Evolutionary conservation across 2,329 filamentous ascomycete species (phyloP), one percentile per base, ranked within the genome.

Genomic region (Fusarium solani-melongenae): DNA sequence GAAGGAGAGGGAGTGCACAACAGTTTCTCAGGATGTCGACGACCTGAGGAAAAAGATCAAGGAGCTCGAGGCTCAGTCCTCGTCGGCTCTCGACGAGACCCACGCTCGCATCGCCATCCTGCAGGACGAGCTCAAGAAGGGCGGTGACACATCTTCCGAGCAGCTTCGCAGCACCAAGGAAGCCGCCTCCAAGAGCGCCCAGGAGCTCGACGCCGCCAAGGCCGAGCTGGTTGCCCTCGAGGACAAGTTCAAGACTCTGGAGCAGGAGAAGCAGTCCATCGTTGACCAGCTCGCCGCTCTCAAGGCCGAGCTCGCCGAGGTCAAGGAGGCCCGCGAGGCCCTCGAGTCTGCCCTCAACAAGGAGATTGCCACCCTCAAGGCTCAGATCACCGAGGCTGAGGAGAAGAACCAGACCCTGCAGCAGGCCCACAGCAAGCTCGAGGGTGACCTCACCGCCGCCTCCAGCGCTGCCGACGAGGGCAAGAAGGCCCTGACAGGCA

Each of bases 31-130:
- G 29, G 83, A 85, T 71, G 81, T 79, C 44, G 82, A 84, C 8
- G 76, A 80, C 22, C 73, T 85, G 55, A 82, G 81, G 39, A 77
- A 82, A 70, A 84, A 82, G 80, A 79, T 85, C 67, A 76, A 80
- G 66, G 78, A 81, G 55, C 78, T 84, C 51, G 79, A 80, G 64
- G 74, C 77, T 29, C 74, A 82, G 64, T 72, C 78, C 29, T 76
- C 79, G 34, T 66, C 74, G 6, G 72, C 80, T 17, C 76, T 81
- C 60, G 75, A 80, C 39, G 81, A 84, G 62, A 79, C 59, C 67
- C 76, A 82, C 57, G 74, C 80, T 64, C 78, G 80, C 61, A 75
- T 81, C 58, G 75, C 79, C 62, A 78, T 81, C 70, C 80, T 84
- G 59, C 77, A 83, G 66, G 67, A 77, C 64, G 80, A 84, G 63